A percentile compares a stretch with the other conserved stretches of the same genome.
phyloP scores from a whole-genome alignment of 257 asterid genomes.

The Petunia axillaris region DNA sequence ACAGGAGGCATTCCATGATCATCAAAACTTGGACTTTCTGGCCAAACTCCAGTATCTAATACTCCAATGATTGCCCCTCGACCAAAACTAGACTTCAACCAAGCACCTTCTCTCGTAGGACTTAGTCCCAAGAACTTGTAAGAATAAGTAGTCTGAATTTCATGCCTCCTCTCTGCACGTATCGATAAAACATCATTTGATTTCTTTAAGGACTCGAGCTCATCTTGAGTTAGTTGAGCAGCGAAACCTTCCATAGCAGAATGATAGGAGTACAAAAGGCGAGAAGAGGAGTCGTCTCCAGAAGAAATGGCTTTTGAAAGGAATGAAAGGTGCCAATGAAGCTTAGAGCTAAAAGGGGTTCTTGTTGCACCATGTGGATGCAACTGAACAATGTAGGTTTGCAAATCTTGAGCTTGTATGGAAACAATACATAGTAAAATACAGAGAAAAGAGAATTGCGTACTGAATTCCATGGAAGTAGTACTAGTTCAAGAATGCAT shows the following conservation, averaged over 20 bases:
- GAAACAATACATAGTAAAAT: slow-evolving; percentile 35
- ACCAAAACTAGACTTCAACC: slow-evolving; percentile 65
- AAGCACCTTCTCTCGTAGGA: slow-evolving; percentile 54
- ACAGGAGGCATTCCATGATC: slow-evolving; percentile 72
- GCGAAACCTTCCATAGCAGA: slow-evolving; percentile 90
- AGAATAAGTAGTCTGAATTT: slow-evolving; percentile 81
- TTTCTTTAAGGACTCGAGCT: slow-evolving; percentile 44
- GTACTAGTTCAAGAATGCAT: slow-evolving; percentile 31
- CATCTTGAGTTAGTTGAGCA: slow-evolving; percentile 59
- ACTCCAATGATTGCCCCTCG: slow-evolving; percentile 75
- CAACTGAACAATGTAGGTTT: slow-evolving; percentile 84
- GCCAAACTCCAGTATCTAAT: slow-evolving; percentile 92
- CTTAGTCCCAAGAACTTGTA: slow-evolving; percentile 76
- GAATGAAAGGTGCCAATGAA: slow-evolving; percentile 83
- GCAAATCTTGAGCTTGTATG: slow-evolving; percentile 49
- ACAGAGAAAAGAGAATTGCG: slow-evolving; percentile 35
- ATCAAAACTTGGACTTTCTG: slow-evolving; percentile 85
- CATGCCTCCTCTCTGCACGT: slow-evolving; percentile 61
- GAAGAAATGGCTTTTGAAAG: slow-evolving; percentile 49
- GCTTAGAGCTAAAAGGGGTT: slow-evolving; percentile 52
- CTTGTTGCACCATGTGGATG: slow-evolving; percentile 56
- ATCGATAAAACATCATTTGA: slow-evolving; percentile 61
- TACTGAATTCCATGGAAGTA: slow-evolving; percentile 43
- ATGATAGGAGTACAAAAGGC: slow-evolving; percentile 74
- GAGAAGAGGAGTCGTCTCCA: slow-evolving; percentile 48